A percentile compares a stretch with the other conserved stretches of the same genome.
These are phyloP conservation scores for Butyriboletus loyo DNA, from an alignment of 768 basidiomycete species.

Conservation along the genomic window DNA sequence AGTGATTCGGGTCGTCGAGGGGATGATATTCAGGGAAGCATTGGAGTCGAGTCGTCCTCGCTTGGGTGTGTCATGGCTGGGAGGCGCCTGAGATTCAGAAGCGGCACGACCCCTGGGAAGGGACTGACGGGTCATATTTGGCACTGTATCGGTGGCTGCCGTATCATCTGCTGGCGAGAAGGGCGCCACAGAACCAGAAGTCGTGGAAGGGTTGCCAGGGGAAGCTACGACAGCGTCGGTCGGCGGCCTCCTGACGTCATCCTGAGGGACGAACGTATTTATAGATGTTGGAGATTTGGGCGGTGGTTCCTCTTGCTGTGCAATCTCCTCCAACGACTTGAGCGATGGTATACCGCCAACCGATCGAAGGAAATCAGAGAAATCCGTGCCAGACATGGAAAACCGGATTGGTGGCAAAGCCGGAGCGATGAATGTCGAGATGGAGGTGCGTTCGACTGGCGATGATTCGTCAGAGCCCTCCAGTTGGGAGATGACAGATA, in stretches of 20 bases:
- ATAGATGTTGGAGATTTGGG: constrained; percentile 22
- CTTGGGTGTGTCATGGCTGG: constrained; percentile 1
- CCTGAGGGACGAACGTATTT: constrained; percentile 12
- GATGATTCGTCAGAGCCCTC: constrained; percentile 56
- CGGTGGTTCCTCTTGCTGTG: constrained; percentile 39
- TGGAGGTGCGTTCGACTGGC: constrained; percentile 63
- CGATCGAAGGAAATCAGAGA: constrained; percentile 67
- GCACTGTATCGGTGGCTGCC: constrained; percentile 13
- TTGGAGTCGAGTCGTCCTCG: constrained; percentile 28
- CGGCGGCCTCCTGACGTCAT: background rate
- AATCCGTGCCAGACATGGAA: constrained; percentile 80
- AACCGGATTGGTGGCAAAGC: constrained; percentile 90
- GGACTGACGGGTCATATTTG: constrained; percentile 12
- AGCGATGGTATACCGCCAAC: constrained; percentile 50
- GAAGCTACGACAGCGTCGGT: background rate
- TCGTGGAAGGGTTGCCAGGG: background rate
- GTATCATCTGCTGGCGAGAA: background rate
- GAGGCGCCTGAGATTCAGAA: constrained; percentile 31
- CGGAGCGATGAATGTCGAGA: constrained; percentile 80
- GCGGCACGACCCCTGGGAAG: constrained; percentile 25
- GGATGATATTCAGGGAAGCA: constrained; percentile 16
- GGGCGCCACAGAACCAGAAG: background rate
- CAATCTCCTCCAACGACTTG: constrained; percentile 46
- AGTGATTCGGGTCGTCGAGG: constrained; percentile 37
- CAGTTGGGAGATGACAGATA: constrained; percentile 23